Evolutionary conservation across 768 basidiomycete species (phyloP).

Genomic region (Collybia sordida): DNA sequence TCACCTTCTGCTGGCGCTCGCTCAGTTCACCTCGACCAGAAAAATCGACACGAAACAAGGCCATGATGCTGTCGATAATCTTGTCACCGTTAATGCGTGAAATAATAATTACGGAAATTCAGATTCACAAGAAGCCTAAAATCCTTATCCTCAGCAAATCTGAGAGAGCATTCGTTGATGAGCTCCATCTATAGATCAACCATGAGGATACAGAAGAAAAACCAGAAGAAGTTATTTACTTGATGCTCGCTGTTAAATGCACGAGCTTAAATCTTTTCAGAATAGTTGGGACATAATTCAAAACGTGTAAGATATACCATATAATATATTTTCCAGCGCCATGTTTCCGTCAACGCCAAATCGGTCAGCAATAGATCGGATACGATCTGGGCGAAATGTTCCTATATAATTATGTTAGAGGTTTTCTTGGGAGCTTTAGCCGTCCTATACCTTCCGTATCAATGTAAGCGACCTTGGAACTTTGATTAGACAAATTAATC

Average conservation of each 20-base stretch:
- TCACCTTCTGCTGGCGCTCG: conserved; percentile 88
- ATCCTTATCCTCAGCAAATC: conserved; percentile 89
- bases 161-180: conserved; percentile 84
- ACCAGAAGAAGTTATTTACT: conserved; percentile 33
- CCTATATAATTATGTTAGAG: conserved; percentile 41
- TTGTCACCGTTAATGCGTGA: conserved; percentile 28
- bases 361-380: conserved; percentile 86
- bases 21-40: conserved; percentile 93
- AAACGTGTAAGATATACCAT: conserved; percentile 46
- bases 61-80: conserved; percentile 98
- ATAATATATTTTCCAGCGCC: conserved; percentile 89
- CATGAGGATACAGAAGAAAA: conserved; percentile 1
- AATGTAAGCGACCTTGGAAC: conserved; percentile 78
- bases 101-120: not conserved
- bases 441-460: conserved; percentile 71
- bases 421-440: not conserved
- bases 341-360: conserved; percentile 91
- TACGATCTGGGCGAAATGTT: conserved; percentile 94
- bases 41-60: conserved; percentile 91
- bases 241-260: conserved; percentile 94
- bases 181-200: conserved; percentile 70
- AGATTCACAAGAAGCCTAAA: conserved; percentile 62
- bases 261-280: conserved; percentile 52
- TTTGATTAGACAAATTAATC: not conserved
- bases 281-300: not conserved